Percentiles rank a stretch among this genome's conserved stretches.
Conservation (phyloP, 192 early-diverging fungal species). For the Mortierella hygrophila region DNA sequence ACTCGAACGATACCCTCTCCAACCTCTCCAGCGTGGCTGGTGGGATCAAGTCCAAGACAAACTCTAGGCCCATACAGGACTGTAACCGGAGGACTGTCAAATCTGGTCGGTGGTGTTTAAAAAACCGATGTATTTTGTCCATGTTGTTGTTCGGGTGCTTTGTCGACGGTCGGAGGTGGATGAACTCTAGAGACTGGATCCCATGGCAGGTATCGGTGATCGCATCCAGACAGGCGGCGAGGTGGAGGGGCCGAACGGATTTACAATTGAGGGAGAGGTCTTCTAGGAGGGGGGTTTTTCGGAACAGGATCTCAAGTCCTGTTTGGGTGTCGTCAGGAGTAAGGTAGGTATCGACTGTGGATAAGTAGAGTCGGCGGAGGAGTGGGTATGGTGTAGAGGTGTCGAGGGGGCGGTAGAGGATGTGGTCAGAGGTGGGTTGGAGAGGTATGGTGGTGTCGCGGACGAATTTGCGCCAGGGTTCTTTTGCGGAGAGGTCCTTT, state of each 20-base stretch:
- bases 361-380: not conserved
- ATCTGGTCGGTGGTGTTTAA: not conserved
- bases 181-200: not conserved
- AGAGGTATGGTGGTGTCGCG: not conserved
- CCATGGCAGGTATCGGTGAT: slow-evolving; percentile 19
- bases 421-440: not conserved
- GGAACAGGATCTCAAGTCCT: slow-evolving; percentile 9
- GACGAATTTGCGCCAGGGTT: slow-evolving; percentile 32
- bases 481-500: not conserved
- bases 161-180: not conserved
- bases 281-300: slow-evolving; percentile 4
- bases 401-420: not conserved
- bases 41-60: slow-evolving; percentile 5
- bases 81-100: not conserved
- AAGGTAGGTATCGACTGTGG: not conserved
- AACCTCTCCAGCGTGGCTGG: not conserved
- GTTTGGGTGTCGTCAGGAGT: not conserved
- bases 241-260: not conserved
- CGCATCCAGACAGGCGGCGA: slow-evolving; percentile 13
- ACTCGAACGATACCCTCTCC: slow-evolving; percentile 9
- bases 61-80: not conserved
- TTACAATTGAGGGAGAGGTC: slow-evolving; percentile 10
- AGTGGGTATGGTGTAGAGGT: not conserved
- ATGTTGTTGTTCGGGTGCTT: not conserved
- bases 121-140: slow-evolving; percentile 14